Evolutionary conservation across 2,329 filamentous ascomycete genomes (phyloP).

Genomic region (Paraphoma chrysanthemicola): DNA sequence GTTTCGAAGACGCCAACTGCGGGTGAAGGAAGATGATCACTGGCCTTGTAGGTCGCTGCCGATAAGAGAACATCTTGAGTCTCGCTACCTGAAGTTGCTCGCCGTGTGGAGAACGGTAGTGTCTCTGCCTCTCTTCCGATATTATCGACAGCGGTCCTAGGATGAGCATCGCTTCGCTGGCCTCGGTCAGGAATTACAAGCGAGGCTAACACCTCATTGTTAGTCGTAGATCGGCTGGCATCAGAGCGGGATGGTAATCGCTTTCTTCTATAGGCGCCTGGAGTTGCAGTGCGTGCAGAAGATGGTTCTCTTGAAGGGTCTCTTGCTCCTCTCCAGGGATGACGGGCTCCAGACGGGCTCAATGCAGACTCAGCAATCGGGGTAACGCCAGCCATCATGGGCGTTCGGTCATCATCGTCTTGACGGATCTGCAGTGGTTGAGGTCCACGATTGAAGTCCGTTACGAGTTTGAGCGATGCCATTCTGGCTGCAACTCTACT

Average conservation of each 20-base stretch:
- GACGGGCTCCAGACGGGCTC: slow-evolving; percentile 67
- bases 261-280: slow-evolving; percentile 71
- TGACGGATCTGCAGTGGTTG: slow-evolving; percentile 68
- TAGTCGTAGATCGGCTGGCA: slow-evolving; percentile 37
- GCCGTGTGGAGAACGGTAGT: slow-evolving; percentile 43
- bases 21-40: slow-evolving; percentile 67
- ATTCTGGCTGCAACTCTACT: slow-evolving; percentile 73
- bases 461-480: slow-evolving; percentile 88
- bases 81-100: slow-evolving; percentile 58
- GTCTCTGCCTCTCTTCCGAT: slow-evolving; percentile 50
- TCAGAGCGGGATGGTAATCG: slow-evolving; percentile 62
- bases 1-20: slow-evolving; percentile 68
- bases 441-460: slow-evolving; percentile 70
- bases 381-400: slow-evolving; percentile 80
- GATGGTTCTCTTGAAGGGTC: slow-evolving; percentile 52
- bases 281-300: slow-evolving; percentile 59
- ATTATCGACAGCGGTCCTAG: slow-evolving; percentile 48
- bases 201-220: slow-evolving; percentile 42
- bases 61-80: slow-evolving; percentile 61
- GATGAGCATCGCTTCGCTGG: slow-evolving; percentile 37
- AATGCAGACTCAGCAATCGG: slow-evolving; percentile 76
- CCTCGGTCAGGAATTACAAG: slow-evolving; percentile 46
- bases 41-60: slow-evolving; percentile 41
- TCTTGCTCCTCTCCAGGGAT: slow-evolving; percentile 47
- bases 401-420: slow-evolving; percentile 71